phyloP scores from a whole-genome alignment of 2,329 filamentous ascomycete species.

The Aureobasidium sp. region DNA sequence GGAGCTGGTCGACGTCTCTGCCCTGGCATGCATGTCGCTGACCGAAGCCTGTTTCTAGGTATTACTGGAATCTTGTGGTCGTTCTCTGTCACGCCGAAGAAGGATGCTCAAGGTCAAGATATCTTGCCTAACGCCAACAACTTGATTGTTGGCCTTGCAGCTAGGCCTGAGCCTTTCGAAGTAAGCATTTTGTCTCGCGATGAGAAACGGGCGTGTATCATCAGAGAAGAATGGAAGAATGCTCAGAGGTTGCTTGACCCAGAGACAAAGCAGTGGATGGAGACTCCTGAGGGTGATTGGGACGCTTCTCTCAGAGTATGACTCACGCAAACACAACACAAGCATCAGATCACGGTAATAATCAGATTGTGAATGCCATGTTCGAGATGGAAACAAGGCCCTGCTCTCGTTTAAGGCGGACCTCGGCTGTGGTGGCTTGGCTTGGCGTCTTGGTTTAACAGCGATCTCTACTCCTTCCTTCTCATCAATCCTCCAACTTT shows the following conservation, averaged over 20 bases:
- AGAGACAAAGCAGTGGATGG: not conserved
- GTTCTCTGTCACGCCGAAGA: constrained; percentile 20
- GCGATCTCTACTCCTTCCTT: not conserved
- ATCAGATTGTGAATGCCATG: not conserved
- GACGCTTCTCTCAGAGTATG: not conserved
- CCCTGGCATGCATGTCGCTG: constrained; percentile 48
- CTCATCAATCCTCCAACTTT: not conserved
- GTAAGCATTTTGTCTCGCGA: not conserved
- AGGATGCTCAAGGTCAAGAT: constrained; percentile 23
- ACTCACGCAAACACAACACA: not conserved
- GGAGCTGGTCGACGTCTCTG: constrained; percentile 50
- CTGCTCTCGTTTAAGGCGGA: not conserved
- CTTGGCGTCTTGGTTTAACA: not conserved
- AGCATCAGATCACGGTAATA: not conserved
- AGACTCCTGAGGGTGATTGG: not conserved
- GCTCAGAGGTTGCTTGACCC: not conserved
- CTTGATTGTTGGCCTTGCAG: not conserved
- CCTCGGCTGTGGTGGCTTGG: not conserved
- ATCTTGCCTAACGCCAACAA: constrained; percentile 32
- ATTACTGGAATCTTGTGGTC: constrained; percentile 43
- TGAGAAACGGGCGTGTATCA: not conserved
- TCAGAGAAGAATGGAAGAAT: not conserved
- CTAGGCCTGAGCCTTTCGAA: not conserved
- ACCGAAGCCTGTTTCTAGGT: constrained; percentile 39
- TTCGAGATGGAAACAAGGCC: not conserved